Percentiles rank a stretch among this genome's conserved stretches.
phyloP scores from a whole-genome alignment of 768 basidiomycete genomes.

The Lactifluus hygrophoroides region DNA sequence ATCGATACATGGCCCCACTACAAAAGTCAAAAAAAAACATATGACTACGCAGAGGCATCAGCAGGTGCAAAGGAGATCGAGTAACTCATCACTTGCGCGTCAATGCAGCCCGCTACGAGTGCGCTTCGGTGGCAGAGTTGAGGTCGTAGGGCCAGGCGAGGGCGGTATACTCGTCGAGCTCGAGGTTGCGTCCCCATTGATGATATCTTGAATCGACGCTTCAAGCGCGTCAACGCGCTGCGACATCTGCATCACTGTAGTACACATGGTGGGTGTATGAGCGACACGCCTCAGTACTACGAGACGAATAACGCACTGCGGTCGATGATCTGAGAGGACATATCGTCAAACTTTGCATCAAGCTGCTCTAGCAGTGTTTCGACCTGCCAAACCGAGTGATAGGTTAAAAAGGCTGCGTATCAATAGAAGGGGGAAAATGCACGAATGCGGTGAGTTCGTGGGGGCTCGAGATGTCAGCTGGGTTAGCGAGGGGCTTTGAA shows the following conservation, averaged over 20 bases:
- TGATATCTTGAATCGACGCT: slow-evolving; percentile 86
- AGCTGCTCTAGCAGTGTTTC: slow-evolving; percentile 82
- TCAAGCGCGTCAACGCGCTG: slow-evolving; percentile 84
- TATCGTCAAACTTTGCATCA: slow-evolving; percentile 84
- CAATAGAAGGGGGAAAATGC: slow-evolving; percentile 27
- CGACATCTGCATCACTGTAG: slow-evolving; percentile 89
- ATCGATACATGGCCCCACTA: not conserved
- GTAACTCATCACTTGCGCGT: not conserved
- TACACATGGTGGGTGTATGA: not conserved
- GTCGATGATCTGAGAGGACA: slow-evolving; percentile 84
- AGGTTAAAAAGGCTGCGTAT: not conserved
- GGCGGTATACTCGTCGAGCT: slow-evolving; percentile 41
- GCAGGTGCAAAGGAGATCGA: not conserved
- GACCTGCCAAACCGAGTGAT: slow-evolving; percentile 42
- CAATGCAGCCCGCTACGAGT: slow-evolving; percentile 2
- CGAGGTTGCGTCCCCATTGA: slow-evolving; percentile 53
- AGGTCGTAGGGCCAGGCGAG: slow-evolving; percentile 34
- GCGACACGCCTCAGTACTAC: not conserved
- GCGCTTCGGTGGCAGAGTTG: slow-evolving; percentile 3
- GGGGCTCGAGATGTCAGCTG: slow-evolving; percentile 77
- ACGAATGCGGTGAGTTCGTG: slow-evolving; percentile 94
- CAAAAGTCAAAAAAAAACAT: not conserved
- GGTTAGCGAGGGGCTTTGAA: slow-evolving; percentile 18
- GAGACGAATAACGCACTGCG: slow-evolving; percentile 44
- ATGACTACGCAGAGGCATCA: not conserved